Conservation (phyloP, 257 asterid genomes). For the Solanum etuberosum region DNA sequence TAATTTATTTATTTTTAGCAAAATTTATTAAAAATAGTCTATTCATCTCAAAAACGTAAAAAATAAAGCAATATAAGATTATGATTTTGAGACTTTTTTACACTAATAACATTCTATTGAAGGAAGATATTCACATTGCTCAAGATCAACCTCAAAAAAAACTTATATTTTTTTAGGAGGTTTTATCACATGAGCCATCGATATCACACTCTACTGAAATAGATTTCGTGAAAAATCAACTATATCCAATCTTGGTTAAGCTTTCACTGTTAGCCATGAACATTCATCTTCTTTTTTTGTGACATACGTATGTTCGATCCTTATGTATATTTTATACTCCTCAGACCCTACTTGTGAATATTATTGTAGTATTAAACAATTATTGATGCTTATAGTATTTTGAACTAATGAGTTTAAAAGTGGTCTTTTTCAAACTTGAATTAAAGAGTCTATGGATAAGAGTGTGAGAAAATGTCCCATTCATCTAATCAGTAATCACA, state of each 20-base stretch:
- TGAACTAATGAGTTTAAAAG: background rate
- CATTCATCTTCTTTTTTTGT: background rate
- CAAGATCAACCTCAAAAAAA: too few relatives aligned
- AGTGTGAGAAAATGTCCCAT: background rate
- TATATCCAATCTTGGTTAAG: fast-evolving
- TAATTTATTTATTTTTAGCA: background rate
- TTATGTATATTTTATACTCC: background rate
- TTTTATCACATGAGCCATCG: background rate
- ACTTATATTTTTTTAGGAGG: background rate
- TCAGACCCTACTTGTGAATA: background rate
- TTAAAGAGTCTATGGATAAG: background rate
- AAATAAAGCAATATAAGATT: background rate
- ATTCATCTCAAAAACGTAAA: background rate
- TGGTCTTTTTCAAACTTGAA: background rate
- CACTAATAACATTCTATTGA: too few relatives aligned
- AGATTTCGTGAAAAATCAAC: background rate
- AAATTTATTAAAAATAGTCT: too few relatives aligned
- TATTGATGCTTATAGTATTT: too few relatives aligned
- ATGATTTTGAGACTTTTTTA: too few relatives aligned
- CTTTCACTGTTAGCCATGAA: background rate
- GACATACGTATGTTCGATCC: background rate
- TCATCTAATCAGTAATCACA: background rate
- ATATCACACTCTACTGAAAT: background rate
- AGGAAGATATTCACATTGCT: background rate
- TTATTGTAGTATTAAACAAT: background rate